Evolutionary conservation across 768 basidiomycete genomes (phyloP).

Genomic region (Amyloporia xantha): DNA sequence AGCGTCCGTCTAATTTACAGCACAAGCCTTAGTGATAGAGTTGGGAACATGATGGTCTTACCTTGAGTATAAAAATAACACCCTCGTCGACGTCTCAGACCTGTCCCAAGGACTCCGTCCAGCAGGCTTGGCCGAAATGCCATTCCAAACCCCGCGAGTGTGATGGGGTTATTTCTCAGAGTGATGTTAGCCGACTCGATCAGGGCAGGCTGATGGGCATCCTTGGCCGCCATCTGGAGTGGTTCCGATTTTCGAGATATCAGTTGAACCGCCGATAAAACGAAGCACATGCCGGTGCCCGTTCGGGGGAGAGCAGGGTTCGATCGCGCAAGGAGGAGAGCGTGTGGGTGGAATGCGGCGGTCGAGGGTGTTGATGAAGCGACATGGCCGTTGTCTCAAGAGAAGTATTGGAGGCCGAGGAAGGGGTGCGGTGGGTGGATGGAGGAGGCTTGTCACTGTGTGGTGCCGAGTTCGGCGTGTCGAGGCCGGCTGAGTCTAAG

Average conservation of each 20-base stretch:
- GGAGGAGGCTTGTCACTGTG: neutral
- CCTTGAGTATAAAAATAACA: no score
- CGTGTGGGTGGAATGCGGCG: neutral
- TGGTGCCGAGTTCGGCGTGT: constrained; percentile 10
- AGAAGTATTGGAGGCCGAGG: neutral
- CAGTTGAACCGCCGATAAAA: neutral
- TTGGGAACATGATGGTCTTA: no score
- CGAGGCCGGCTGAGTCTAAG: constrained; percentile 13
- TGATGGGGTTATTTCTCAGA: no score
- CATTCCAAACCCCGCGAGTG: no score
- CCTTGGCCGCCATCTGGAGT: no score
- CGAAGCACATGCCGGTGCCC: neutral
- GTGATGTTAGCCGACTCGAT: constrained; percentile 2
- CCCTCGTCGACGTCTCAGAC: no score
- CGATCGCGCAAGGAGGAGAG: neutral
- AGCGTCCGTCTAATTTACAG: no score
- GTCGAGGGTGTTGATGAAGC: neutral
- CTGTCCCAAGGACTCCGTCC: no score
- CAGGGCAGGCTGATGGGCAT: neutral
- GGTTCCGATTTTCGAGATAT: no score
- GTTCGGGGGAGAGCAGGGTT: neutral
- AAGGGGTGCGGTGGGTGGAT: neutral
- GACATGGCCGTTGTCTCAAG: no score
- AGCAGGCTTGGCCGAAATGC: no score
- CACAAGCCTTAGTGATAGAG: no score